phyloP scores from a whole-genome alignment of 371 early-diverging fungal genomes.

The Furculomyces boomerangus region DNA sequence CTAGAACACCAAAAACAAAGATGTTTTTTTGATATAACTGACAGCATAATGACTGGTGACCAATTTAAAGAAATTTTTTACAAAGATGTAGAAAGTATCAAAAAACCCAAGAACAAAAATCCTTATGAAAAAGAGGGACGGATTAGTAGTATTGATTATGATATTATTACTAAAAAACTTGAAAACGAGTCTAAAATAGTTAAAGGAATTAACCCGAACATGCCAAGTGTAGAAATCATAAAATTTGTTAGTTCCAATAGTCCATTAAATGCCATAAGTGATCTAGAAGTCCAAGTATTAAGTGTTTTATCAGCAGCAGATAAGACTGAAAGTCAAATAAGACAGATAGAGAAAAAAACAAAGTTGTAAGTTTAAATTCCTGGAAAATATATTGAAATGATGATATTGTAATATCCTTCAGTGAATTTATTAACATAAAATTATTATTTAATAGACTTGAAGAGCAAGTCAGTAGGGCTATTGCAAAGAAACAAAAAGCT shows the following conservation, averaged over 20 bases:
- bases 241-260: background rate
- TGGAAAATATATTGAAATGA: no score
- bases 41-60: background rate
- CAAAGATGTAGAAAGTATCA: background rate
- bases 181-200: background rate
- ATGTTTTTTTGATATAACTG: background rate
- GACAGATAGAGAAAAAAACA: background rate
- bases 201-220: background rate
- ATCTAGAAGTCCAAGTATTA: background rate
- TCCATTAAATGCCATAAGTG: background rate
- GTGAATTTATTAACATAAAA: no score
- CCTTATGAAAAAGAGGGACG: background rate
- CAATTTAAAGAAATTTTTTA: background rate
- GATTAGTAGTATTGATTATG: background rate
- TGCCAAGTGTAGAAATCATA: background rate
- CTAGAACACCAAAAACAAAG: background rate
- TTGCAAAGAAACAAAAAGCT: background rate
- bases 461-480: background rate
- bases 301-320: background rate
- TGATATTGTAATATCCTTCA: no score
- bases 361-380: background rate
- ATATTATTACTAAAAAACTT: background rate
- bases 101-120: background rate
- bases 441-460: background rate
- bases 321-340: background rate